phyloP scores from a whole-genome alignment of 805 yeast species.

The Wickerhamomyces ciferrii region DNA sequence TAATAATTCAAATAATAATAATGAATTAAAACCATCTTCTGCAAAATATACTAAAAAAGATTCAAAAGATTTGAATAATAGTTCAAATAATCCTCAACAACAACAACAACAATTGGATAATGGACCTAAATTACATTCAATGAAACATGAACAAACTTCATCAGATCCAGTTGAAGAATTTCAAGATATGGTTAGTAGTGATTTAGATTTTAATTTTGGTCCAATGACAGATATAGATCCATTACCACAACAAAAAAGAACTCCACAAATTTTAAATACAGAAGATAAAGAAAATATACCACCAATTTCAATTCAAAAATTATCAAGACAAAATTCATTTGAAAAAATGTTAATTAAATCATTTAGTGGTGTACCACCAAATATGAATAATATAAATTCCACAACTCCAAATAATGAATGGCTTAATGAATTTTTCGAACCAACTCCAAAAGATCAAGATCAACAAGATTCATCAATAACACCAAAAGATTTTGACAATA shows the following conservation, averaged over 20 bases:
- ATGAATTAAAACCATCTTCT: slow-evolving; percentile 12
- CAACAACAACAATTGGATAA: background rate
- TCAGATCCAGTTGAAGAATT: slow-evolving; percentile 33
- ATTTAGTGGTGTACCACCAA: slow-evolving; percentile 24
- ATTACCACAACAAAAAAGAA: slow-evolving; percentile 13
- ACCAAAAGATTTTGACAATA: slow-evolving; percentile 20
- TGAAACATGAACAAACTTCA: slow-evolving; percentile 9
- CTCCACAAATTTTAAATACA: background rate
- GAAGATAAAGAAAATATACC: slow-evolving; percentile 33
- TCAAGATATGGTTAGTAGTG: slow-evolving; percentile 22
- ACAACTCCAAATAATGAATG: slow-evolving; percentile 20
- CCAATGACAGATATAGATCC: slow-evolving; percentile 26
- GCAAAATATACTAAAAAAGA: slow-evolving; percentile 14
- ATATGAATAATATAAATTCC: slow-evolving; percentile 1
- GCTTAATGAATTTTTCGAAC: slow-evolving; percentile 21
- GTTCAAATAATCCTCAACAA: background rate
- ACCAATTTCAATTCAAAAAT: slow-evolving; percentile 23
- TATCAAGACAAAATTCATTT: slow-evolving; percentile 27
- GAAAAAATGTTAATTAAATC: slow-evolving; percentile 33
- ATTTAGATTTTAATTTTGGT: slow-evolving; percentile 23
- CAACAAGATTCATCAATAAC: slow-evolving; percentile 1
- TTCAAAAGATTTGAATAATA: background rate
- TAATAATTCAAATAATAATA: slow-evolving; percentile 9
- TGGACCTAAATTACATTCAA: slow-evolving; percentile 1
- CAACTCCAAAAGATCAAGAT: slow-evolving; percentile 19